phyloP scores from a whole-genome alignment of 345 rosid species.

The Dimocarpus longan region DNA sequence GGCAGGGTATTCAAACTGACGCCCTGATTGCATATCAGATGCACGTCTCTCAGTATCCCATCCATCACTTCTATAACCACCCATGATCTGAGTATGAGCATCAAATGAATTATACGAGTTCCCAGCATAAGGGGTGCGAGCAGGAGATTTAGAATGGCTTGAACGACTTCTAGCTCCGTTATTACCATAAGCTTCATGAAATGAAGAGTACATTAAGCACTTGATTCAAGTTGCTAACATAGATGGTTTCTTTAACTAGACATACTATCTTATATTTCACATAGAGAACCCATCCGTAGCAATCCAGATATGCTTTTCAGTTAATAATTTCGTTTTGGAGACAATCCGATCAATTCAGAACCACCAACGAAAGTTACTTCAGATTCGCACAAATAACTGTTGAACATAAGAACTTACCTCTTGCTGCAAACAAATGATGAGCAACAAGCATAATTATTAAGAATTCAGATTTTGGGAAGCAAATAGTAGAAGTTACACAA shows the following conservation, averaged over 20 bases:
- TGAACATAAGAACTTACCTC: conserved; percentile 94
- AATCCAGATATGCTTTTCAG: conserved; percentile 49
- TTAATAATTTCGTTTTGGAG: conserved; percentile 49
- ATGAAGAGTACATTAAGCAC: conserved; percentile 83
- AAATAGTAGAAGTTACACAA: conserved; percentile 19
- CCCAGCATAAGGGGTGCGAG: conserved; percentile 60
- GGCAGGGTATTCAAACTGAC: conserved; percentile 67
- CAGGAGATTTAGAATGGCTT: conserved; percentile 92
- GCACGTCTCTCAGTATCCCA: conserved; percentile 76
- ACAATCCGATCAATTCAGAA: conserved; percentile 47
- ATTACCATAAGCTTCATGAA: conserved; percentile 99
- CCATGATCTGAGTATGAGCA: conserved; percentile 60
- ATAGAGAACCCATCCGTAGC: conserved; percentile 55
- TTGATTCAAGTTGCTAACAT: conserved; percentile 55
- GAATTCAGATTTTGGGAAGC: conserved; percentile 23
- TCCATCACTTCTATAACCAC: conserved; percentile 68
- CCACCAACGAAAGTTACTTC: conserved; percentile 58
- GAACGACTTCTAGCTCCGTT: conserved; percentile 87
- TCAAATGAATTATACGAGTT: conserved; percentile 71
- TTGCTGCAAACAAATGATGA: conserved; percentile 71
- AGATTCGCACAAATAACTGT: conserved; percentile 62
- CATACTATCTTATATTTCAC: conserved; percentile 46
- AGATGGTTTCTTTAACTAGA: conserved; percentile 55
- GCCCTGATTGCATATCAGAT: conserved; percentile 60
- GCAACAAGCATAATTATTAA: conserved; percentile 44